These are phyloP conservation scores for Glycyrrhiza uralensis DNA, from an alignment of 306 rosid genomes.

Conservation along the genomic window DNA sequence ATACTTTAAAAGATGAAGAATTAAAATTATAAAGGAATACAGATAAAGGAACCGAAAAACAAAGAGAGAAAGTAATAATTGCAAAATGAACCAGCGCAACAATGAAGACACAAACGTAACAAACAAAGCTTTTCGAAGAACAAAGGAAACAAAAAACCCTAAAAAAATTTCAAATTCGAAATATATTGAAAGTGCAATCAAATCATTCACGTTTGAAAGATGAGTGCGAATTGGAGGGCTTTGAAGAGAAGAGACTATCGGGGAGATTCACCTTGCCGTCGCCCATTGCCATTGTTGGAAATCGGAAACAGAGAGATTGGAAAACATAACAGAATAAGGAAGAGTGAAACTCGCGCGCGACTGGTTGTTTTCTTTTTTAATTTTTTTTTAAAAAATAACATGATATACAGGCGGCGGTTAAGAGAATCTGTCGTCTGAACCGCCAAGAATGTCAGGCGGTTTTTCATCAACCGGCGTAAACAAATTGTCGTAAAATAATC, in stretches of 20 bases:
- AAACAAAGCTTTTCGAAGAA: background rate
- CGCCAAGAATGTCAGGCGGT: too few species aligned
- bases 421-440: too few species aligned
- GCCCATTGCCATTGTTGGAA: conserved; percentile 36
- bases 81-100: background rate
- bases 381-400: too few species aligned
- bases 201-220: conserved; percentile 39
- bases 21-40: too few species aligned
- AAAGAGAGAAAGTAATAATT: conserved; percentile 7
- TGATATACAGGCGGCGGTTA: too few species aligned
- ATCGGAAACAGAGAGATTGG: too few species aligned
- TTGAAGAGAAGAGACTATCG: conserved; percentile 55
- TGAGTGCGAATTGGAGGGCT: conserved; percentile 35
- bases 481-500: too few species aligned
- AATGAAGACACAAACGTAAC: background rate
- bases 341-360: too few species aligned
- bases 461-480: too few species aligned
- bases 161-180: background rate
- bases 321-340: too few species aligned
- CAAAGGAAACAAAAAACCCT: conserved; percentile 33
- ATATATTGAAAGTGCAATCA: background rate
- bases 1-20: too few species aligned
- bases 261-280: conserved; percentile 57
- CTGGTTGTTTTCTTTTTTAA: too few species aligned
- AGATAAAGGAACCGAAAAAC: conserved; percentile 26